phyloP scores from a whole-genome alignment of 805 yeast species.

The Myxozyma melibiosi region DNA sequence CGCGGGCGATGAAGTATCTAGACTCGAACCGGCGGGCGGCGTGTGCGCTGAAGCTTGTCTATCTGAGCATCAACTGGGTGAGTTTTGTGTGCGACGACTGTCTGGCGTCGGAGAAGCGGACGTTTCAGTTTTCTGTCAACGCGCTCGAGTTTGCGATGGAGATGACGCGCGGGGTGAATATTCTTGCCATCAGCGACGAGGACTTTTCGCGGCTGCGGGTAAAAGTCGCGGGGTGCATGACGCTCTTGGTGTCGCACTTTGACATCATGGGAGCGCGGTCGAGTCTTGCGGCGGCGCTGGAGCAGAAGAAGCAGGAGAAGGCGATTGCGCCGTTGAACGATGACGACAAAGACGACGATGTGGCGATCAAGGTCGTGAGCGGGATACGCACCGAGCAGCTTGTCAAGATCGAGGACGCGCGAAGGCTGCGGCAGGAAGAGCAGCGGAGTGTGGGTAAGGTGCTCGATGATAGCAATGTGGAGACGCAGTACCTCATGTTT shows the following conservation, averaged over 20 bases:
- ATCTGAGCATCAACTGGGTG: conserved; percentile 85
- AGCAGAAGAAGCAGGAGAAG: conserved; percentile 50
- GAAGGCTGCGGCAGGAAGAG: conserved; percentile 49
- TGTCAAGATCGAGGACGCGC: conserved; percentile 59
- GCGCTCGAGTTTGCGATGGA: conserved; percentile 97
- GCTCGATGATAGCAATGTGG: conserved; percentile 81
- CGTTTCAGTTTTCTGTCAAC: conserved; percentile 94
- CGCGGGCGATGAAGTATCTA: conserved; percentile 60
- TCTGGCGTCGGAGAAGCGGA: conserved; percentile 84
- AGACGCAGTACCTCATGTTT: conserved; percentile 80
- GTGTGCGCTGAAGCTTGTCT: conserved; percentile 70
- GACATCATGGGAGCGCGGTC: conserved; percentile 98
- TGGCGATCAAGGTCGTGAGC: conserved; percentile 58
- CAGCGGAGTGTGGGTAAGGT: conserved; percentile 78
- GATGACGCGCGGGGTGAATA: conserved; percentile 87
- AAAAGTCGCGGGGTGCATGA: conserved; percentile 93
- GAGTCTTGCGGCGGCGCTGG: conserved; percentile 56
- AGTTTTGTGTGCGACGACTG: conserved; percentile 93
- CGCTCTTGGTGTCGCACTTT: conserved; percentile 88
- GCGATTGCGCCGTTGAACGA: conserved; percentile 45
- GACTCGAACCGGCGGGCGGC: conserved; percentile 68
- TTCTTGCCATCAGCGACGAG: conserved; percentile 73
- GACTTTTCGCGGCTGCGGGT: conserved; percentile 71
- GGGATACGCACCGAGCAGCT: conserved; percentile 71
- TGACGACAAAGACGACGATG: conserved; percentile 53